Evolutionary conservation across 176 grass and related monocot genomes (phyloP).

Genomic region (Dendrocalamus sinicus): DNA sequence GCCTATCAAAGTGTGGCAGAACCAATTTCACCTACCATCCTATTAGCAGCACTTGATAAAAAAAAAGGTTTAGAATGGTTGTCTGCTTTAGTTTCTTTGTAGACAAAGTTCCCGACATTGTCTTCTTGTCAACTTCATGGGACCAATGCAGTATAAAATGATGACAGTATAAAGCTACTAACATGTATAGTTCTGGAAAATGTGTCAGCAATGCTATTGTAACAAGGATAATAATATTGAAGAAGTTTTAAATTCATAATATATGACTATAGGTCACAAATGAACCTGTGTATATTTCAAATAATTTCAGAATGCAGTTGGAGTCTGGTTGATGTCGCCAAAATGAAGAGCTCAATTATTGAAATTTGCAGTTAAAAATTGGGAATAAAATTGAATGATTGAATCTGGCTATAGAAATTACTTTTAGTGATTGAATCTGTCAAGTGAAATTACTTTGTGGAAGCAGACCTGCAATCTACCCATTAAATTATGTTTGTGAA

Average conservation of each 20-base stretch:
- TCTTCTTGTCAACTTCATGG: conserved; percentile 8
- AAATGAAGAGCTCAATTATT: not conserved
- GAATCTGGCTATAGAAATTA: not conserved
- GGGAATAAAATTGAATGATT: not conserved
- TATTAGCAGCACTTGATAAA: not conserved
- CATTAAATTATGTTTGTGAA: not conserved
- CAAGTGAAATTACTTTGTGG: not conserved
- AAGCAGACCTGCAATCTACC: not conserved
- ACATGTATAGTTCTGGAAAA: not conserved
- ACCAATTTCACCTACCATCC: not conserved
- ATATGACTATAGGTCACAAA: not conserved
- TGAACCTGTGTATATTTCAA: not conserved
- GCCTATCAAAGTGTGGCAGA: not conserved
- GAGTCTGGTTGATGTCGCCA: not conserved
- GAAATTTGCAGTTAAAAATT: too few species aligned
- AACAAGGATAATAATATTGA: not conserved
- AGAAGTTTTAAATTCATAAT: not conserved
- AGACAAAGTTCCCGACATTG: not conserved
- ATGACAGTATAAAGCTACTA: not conserved
- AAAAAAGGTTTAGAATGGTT: not conserved
- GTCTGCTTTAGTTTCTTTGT: not conserved
- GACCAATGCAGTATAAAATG: not conserved
- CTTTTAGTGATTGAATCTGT: too few species aligned
- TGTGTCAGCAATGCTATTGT: too few species aligned
- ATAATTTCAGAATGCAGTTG: not conserved